Evolutionary conservation across 2,329 filamentous ascomycete genomes (phyloP), one percentile per base, ranked within the genome.

Genomic region (Clonostachys sp.): DNA sequence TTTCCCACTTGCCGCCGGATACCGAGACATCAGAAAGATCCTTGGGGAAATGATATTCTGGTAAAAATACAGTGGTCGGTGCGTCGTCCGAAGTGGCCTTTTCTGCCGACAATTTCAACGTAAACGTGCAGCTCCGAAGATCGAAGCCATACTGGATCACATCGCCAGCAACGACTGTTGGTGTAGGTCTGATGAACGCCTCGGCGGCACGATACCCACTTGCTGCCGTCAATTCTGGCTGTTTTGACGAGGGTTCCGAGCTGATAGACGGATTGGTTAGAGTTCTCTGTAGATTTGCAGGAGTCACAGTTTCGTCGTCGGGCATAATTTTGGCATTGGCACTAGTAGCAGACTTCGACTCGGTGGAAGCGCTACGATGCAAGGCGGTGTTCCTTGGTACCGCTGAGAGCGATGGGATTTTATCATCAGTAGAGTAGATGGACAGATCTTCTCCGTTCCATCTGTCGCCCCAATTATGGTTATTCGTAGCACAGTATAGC

Each of bases 371-470:
- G 4, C 64, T 61, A 10, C 24, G 24, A 30, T 30, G 24, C 10
- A 30, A 30, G 24, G 9, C 24, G 1, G 68, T 60, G 5, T 58
- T 68, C 49, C 61, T 72, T 1, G 77, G 77, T 4, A 80, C 51
- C 6, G 75, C 62, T 3, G 79, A 80, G 38, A 73, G 60, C 3
- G 79, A 75, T 38, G 86, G 62, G 14, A 74, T 68, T 47, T 83
- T 84, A 64, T 99, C 95, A 61, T 99, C 91, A 6, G 81, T 57
- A 0, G 90, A 96, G 61, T 84, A 87, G 47, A 99, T 94, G 6
- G 91, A 96, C 34, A 99, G 70, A 63, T 99, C 94, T 65, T 99
- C 94, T 42, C 94, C 94, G 56, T 99, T 99, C 94, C 94, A 99
- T 54, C 90, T 83, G 59, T 99, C 94, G 47, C 94, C 94, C 69